Base-by-base conservation (phyloP, 306 rosid species). In the Cyclanthera cordifolia region DNA sequence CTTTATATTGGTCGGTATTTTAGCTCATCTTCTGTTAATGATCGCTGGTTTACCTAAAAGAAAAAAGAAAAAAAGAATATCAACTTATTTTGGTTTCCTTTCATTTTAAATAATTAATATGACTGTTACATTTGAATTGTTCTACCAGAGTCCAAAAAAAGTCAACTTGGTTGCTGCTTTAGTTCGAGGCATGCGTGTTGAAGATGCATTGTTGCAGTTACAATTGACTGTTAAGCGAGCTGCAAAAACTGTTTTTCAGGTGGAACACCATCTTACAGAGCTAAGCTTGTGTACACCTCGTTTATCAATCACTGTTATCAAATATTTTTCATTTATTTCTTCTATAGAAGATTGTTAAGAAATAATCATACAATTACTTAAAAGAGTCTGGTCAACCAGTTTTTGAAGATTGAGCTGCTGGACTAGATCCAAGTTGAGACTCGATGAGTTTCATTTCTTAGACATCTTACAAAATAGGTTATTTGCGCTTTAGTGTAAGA, bases 181-280 rank as follows among this genome's bases (percentile, higher is more conserved):
- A 69, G 91, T 89, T 34, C 95, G 96, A 75, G 98, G 98, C 24
- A 93, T 93, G 98, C 98, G 89, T 49, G 98, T 93, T 75, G 95
- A 93, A 76, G 98, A 93, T 82, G 98, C 98, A 67, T 79, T 89
- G 75, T 28, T 89, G 81, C 98, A 93, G 83, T 79, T 89, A 83
- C 91, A 93, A 83, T 77, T 93, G 74, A 86, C 91, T 9, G 71
- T 89, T 21, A 93, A 93, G 84, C 84, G 98, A 76, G 98, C 98
- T 51, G 43, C 95, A 74, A 93, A 89, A 74, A 87, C 98, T 82
- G 98, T 86, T 32, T 89, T 83, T 83, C 95, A 89, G 91, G 98
- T 93, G 54, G 54, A 83, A 43, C 64, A 69, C 24, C 20, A 69
- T 28, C 47, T 61, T 19, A 39, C 10, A 5, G 9, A 19, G 28